A percentile compares a stretch with the other conserved stretches of the same genome.
These are phyloP conservation scores for Nemania serpens DNA, from an alignment of 2,329 filamentous ascomycete species.

Conservation along the genomic window DNA sequence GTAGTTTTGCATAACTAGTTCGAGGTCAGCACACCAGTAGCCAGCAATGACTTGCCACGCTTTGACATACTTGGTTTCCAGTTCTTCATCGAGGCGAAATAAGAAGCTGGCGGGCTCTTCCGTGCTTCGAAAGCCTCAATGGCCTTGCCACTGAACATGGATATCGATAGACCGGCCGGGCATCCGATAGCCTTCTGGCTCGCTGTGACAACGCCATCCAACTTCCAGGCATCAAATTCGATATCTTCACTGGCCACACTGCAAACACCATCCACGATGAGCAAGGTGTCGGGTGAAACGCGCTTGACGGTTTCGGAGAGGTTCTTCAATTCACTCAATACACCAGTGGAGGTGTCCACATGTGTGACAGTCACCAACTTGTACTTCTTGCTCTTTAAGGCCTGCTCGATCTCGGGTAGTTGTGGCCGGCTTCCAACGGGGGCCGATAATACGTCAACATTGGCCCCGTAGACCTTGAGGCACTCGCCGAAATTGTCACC, in stretches of 20 bases:
- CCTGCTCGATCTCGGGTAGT: conserved; percentile 84
- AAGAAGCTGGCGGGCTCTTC: conserved; percentile 81
- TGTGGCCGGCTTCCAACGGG: conserved; percentile 87
- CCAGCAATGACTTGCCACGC: neutral
- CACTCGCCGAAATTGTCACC: conserved; percentile 93
- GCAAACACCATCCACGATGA: conserved; percentile 96
- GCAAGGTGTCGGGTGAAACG: conserved; percentile 87
- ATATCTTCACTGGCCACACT: conserved; percentile 96
- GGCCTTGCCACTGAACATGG: conserved; percentile 89
- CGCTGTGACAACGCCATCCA: conserved; percentile 92
- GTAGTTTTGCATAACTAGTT: conserved; percentile 95
- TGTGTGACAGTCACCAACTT: conserved; percentile 95
- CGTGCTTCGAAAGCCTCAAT: conserved; percentile 79
- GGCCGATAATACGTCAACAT: conserved; percentile 86
- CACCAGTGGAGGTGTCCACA: conserved; percentile 95
- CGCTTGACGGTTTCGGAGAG: conserved; percentile 81
- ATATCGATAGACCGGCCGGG: conserved; percentile 90
- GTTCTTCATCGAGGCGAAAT: conserved; percentile 97
- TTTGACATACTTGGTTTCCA: conserved; percentile 80
- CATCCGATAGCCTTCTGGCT: conserved; percentile 97
- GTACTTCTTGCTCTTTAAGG: conserved; percentile 87
- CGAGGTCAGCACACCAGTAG: conserved; percentile 24
- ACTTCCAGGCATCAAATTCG: conserved; percentile 89
- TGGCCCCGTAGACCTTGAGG: conserved; percentile 86
- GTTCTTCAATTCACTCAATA: conserved; percentile 86